Evolutionary conservation across 1,284 basidiomycete species (phyloP), one percentile per base, ranked within the genome.

Genomic region (Ganoderma lucidum): DNA sequence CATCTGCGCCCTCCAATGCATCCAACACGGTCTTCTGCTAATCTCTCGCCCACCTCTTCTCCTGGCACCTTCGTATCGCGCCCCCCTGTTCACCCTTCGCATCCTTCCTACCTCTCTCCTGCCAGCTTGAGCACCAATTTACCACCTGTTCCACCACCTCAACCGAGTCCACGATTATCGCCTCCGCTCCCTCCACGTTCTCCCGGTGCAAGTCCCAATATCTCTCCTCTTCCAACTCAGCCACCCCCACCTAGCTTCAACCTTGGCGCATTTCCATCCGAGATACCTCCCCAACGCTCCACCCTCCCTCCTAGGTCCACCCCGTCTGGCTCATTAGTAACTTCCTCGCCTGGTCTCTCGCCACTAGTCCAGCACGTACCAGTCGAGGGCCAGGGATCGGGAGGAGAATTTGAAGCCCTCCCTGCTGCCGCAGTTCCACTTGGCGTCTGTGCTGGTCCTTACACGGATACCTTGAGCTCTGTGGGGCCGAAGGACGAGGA

Each of bases 401-500:
- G 44, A 23, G 60, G 63, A 0, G 68, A 62, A 9, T 23, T 64
- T 19, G 71, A 68, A 15, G n/a, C n/a, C 15, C 2, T 32, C 3
- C 15, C 65, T 17, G 17, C 60, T 12, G 15, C 44, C 6, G n/a
- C 62, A 4, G 51, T n/a, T n/a, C 44, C 8, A 4, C 32, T 60
- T 3, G 39, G 12, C 8, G 39, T 41, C 37, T 64, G 60, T 10
- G 58, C 35, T 3, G 62, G 63, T 4, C 35, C 66, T 4, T 66
- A 66, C 3, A 65, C 64, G 12, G 66, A 58, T 17, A 70, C 56
- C 8, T 14, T 70, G 64, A 61, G 23, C 37, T 28, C 39, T n/a
- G 6, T 42, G 0, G 55, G 23, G n/a, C 19, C 63, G 3, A 66
- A 71, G 55, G 71, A 71, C 8, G 78, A 79, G 63, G 76, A 77